Conservation (phyloP, 2,329 filamentous ascomycete genomes). For the Pseudogymnoascus sp. region DNA sequence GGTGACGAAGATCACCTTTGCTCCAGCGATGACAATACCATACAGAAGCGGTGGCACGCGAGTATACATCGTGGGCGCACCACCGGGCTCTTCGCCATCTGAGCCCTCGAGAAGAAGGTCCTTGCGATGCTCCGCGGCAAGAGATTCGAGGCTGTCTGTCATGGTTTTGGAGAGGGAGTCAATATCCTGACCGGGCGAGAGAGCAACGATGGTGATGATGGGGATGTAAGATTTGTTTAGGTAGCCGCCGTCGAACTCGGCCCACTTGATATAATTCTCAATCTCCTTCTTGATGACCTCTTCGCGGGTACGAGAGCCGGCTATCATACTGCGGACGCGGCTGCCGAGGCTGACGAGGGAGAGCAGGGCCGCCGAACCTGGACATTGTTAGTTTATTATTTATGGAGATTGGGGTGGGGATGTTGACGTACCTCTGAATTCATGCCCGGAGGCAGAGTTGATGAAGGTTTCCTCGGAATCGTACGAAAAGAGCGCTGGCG, state of each 20-base stretch:
- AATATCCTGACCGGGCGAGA: slow-evolving; percentile 17
- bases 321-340: slow-evolving; percentile 21
- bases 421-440: slow-evolving; percentile 21
- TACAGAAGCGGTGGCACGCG: slow-evolving; percentile 27
- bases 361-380: slow-evolving; percentile 24
- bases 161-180: slow-evolving; percentile 20
- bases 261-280: slow-evolving; percentile 28
- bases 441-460: slow-evolving; percentile 21
- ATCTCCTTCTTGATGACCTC: slow-evolving; percentile 25
- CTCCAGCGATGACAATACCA: slow-evolving; percentile 27
- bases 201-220: slow-evolving; percentile 21
- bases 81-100: slow-evolving; percentile 11
- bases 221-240: slow-evolving; percentile 25
- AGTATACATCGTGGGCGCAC: slow-evolving; percentile 20
- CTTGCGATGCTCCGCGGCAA: slow-evolving; percentile 24
- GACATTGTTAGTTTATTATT: slow-evolving; percentile 13
- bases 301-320: slow-evolving; percentile 17
- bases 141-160: slow-evolving; percentile 23
- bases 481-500: slow-evolving; percentile 23
- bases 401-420: neutral
- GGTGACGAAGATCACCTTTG: slow-evolving; percentile 25
- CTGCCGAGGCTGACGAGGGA: slow-evolving; percentile 24
- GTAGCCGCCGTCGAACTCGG: slow-evolving; percentile 29
- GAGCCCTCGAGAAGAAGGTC: slow-evolving; percentile 15
- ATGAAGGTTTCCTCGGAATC: slow-evolving; percentile 23